Percentiles rank a stretch among this genome's conserved stretches.
Conservation (phyloP, 2,329 filamentous ascomycete genomes). For the Fusarium nisikadoi region DNA sequence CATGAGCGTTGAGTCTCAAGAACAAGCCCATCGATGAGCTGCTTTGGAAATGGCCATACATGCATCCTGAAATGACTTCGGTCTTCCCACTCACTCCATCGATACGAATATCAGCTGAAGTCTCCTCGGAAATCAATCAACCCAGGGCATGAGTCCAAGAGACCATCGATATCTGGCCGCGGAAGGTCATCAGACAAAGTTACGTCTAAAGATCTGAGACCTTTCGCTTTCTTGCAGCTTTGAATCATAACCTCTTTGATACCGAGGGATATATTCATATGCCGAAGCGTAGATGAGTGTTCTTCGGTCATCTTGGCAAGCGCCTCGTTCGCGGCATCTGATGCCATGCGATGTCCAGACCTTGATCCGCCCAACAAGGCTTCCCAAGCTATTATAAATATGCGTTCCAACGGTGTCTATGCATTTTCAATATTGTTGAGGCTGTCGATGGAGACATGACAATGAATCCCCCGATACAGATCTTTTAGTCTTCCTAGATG, state of each 20-base stretch:
- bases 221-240: neutral
- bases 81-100: neutral
- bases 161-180: neutral
- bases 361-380: fast-evolving
- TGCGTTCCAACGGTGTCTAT: neutral
- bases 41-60: fast-evolving
- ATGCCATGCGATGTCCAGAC: too few species aligned
- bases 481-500: neutral
- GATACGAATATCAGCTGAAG: neutral
- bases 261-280: neutral
- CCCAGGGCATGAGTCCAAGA: neutral
- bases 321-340: neutral
- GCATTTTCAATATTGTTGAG: neutral
- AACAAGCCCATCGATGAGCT: neutral
- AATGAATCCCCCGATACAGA: neutral
- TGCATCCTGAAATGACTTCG: neutral
- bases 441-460: neutral
- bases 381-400: neutral
- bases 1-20: neutral
- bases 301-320: neutral
- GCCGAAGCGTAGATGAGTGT: neutral
- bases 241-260: neutral
- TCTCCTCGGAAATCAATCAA: neutral
- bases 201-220: neutral
- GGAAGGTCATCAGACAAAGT: fast-evolving